These are phyloP conservation scores for Entomortierella lignicola DNA, from an alignment of 192 early-diverging fungal species.

Conservation along the genomic window DNA sequence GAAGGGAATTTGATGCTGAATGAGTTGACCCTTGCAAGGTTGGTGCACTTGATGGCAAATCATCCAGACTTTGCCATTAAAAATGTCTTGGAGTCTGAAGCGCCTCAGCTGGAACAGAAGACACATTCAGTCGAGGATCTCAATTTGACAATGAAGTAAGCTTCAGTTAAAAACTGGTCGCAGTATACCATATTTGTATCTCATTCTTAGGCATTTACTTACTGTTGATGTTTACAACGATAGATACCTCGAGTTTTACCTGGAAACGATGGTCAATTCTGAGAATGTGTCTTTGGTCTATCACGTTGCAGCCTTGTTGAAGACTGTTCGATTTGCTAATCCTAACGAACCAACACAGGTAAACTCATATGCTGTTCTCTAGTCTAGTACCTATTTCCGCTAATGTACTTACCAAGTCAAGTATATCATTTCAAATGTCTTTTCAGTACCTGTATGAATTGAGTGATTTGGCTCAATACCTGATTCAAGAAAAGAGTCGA, in stretches of 20 bases:
- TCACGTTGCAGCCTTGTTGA: constrained; percentile 78
- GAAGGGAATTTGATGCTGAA: constrained; percentile 54
- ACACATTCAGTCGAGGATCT: constrained; percentile 32
- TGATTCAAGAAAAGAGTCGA: constrained; percentile 83
- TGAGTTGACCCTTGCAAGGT: constrained; percentile 68
- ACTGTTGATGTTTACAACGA: not conserved
- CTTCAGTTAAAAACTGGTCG: no score
- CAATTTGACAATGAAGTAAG: constrained; percentile 32
- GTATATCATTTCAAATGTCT: not conserved
- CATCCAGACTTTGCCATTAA: constrained; percentile 82
- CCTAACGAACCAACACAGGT: constrained; percentile 61
- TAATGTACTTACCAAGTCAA: no score
- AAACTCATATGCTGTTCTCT: no score
- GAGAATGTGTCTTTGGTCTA: constrained; percentile 91
- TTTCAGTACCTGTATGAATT: constrained; percentile 81
- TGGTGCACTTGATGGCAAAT: constrained; percentile 83
- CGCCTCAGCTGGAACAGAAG: constrained; percentile 23
- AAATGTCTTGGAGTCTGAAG: constrained; percentile 6
- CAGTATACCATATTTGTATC: no score
- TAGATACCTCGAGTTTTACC: constrained; percentile 88
- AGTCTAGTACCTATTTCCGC: no score
- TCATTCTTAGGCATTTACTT: no score
- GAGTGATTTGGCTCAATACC: constrained; percentile 83
- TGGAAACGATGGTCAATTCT: constrained; percentile 78
- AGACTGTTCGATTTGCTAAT: constrained; percentile 74